phyloP scores from a whole-genome alignment of 2,329 filamentous ascomycete genomes.

The Monascus ruber region DNA sequence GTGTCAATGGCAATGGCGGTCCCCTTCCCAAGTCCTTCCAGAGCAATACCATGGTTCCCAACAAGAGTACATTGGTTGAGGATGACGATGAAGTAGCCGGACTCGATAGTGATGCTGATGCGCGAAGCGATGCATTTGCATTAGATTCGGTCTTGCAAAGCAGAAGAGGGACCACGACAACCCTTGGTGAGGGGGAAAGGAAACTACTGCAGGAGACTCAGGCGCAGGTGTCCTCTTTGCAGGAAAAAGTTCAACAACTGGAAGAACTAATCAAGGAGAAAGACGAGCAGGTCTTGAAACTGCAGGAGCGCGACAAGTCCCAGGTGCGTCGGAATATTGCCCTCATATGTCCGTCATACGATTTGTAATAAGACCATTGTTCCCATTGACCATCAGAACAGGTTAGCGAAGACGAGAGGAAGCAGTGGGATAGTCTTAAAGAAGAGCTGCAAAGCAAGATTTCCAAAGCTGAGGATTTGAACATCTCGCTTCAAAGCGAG shows the following conservation, averaged over 20 bases:
- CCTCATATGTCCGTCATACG: not conserved
- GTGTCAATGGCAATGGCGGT: constrained; percentile 54
- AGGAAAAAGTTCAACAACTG: constrained; percentile 60
- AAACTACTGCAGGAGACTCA: constrained; percentile 71
- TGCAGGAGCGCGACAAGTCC: constrained; percentile 44
- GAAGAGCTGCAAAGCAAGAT: constrained; percentile 61
- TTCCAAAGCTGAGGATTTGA: constrained; percentile 62
- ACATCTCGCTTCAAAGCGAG: constrained; percentile 67
- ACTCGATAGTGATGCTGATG: constrained; percentile 45
- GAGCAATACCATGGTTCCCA: constrained; percentile 91
- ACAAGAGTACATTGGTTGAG: constrained; percentile 95
- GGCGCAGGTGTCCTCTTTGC: constrained; percentile 60
- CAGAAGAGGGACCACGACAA: constrained; percentile 38
- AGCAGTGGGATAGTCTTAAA: constrained; percentile 57
- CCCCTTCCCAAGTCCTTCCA: constrained; percentile 84
- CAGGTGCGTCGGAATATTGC: constrained; percentile 23
- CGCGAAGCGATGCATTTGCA: constrained; percentile 53
- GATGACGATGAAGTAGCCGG: constrained; percentile 67
- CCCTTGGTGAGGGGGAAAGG: constrained; percentile 49
- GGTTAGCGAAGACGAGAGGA: constrained; percentile 50
- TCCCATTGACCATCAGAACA: constrained; percentile 10
- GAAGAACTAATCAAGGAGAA: constrained; percentile 59
- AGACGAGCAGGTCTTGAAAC: constrained; percentile 55
- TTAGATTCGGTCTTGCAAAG: constrained; percentile 40
- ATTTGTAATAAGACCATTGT: not conserved